These are phyloP conservation scores for Lupinus albus DNA, from an alignment of 306 rosid species.

Conservation along the genomic window DNA sequence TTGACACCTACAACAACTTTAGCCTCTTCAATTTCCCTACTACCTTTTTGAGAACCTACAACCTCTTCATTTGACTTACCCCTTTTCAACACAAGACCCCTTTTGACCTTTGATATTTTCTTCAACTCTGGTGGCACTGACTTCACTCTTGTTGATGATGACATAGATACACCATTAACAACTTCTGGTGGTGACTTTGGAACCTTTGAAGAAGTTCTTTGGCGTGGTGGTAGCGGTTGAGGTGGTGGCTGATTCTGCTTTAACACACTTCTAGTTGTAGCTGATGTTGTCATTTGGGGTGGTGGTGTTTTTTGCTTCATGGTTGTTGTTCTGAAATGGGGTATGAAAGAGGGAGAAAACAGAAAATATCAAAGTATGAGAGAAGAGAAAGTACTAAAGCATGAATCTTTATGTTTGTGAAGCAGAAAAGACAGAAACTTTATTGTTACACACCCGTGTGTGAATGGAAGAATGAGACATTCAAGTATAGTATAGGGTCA, in stretches of 20 bases:
- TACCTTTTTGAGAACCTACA: slow-evolving; percentile 55
- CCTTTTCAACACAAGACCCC: slow-evolving; percentile 47
- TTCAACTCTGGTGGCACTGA: slow-evolving; percentile 54
- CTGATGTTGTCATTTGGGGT: background rate
- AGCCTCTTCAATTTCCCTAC: slow-evolving; percentile 45
- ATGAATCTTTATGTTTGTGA: slow-evolving; percentile 14
- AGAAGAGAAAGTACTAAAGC: slow-evolving; percentile 9
- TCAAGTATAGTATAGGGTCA: slow-evolving; percentile 31
- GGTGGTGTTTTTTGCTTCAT: slow-evolving; percentile 53
- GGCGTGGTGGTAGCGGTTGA: slow-evolving; percentile 43
- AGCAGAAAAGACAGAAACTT: slow-evolving; percentile 39
- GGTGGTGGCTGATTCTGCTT: slow-evolving; percentile 39
- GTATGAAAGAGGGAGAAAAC: slow-evolving; percentile 33
- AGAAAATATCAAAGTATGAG: slow-evolving; percentile 9
- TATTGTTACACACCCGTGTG: slow-evolving; percentile 38
- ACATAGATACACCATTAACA: slow-evolving; percentile 25
- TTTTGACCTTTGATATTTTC: slow-evolving; percentile 51
- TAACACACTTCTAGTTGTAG: slow-evolving; percentile 35
- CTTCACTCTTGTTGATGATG: slow-evolving; percentile 54
- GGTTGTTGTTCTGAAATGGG: slow-evolving; percentile 29
- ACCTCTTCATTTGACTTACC: slow-evolving; percentile 53
- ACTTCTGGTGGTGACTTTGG: slow-evolving; percentile 52
- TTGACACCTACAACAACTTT: slow-evolving; percentile 39
- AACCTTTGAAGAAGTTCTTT: slow-evolving; percentile 57
- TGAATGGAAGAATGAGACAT: background rate